Conservation (phyloP, 2,329 filamentous ascomycete genomes). For the Parastagonospora avenae region DNA sequence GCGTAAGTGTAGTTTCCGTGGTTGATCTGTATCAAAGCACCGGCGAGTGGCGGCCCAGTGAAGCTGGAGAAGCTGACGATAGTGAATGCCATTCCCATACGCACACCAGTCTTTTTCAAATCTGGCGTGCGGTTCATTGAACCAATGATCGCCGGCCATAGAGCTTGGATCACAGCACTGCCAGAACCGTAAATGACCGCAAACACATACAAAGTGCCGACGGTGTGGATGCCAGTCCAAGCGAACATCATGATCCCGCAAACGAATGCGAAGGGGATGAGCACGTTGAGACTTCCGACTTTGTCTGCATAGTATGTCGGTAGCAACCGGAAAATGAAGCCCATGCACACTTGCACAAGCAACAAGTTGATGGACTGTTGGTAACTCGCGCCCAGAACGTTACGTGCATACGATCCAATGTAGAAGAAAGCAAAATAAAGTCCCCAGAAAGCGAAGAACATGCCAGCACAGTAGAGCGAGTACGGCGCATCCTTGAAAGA, state of each 20-base stretch:
- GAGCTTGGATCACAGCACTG: conserved; percentile 36
- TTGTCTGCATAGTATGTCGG: conserved; percentile 50
- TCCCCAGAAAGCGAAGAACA: conserved; percentile 46
- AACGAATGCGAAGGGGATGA: conserved; percentile 54
- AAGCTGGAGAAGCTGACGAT: conserved; percentile 43
- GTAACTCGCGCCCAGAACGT: conserved; percentile 54
- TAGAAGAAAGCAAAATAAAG: conserved; percentile 55
- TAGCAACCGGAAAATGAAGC: conserved; percentile 55
- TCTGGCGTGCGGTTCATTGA: conserved; percentile 40
- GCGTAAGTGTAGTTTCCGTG: conserved; percentile 38
- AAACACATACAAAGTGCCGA: conserved; percentile 35
- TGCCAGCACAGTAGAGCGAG: conserved; percentile 42
- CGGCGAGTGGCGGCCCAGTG: conserved; percentile 43
- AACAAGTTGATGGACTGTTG: conserved; percentile 60
- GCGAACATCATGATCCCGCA: conserved; percentile 52
- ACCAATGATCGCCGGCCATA: conserved; percentile 35
- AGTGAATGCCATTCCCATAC: conserved; percentile 46
- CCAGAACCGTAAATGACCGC: conserved; percentile 37
- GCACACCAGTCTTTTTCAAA: conserved; percentile 39
- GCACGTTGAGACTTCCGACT: conserved; percentile 54
- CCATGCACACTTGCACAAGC: conserved; percentile 58
- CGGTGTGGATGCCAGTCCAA: conserved; percentile 37
- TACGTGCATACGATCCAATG: conserved; percentile 49
- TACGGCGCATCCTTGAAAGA: conserved; percentile 50
- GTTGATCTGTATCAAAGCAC: conserved; percentile 37